Evolutionary conservation across 768 basidiomycete species (phyloP).

Genomic region (Heimioporus sp.): DNA sequence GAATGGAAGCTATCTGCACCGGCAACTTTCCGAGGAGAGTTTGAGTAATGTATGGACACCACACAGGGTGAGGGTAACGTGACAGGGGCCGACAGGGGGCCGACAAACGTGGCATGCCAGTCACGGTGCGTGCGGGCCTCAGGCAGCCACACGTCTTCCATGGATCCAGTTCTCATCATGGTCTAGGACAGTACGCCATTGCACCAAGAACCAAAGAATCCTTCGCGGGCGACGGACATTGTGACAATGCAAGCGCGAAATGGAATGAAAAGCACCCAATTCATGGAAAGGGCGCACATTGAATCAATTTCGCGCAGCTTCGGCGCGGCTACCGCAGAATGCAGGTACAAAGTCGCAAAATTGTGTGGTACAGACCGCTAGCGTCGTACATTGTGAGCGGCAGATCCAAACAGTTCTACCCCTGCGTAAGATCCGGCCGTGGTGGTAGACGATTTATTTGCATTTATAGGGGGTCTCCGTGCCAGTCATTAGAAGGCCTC

Average conservation of each 20-base stretch:
- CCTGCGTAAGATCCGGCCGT: constrained; percentile 23
- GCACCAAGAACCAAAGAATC: background rate
- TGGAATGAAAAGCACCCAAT: background rate
- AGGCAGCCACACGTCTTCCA: background rate
- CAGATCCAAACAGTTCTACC: background rate
- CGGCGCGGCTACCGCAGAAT: constrained; percentile 7
- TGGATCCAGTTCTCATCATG: constrained; percentile 1
- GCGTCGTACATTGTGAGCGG: constrained; percentile 2
- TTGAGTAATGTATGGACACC: constrained; percentile 5
- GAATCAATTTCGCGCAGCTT: background rate
- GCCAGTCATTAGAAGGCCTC: constrained; percentile 3
- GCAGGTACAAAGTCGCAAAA: constrained; percentile 1
- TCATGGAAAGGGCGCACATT: no score
- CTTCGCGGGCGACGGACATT: background rate
- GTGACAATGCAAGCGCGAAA: constrained; percentile 1
- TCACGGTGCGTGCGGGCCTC: background rate
- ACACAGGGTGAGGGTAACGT: constrained; percentile 2
- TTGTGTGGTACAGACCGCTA: background rate
- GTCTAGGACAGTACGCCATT: constrained; percentile 4
- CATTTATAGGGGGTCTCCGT: constrained; percentile 4
- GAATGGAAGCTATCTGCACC: constrained; percentile 1
- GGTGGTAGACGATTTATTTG: constrained; percentile 1
- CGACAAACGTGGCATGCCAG: constrained; percentile 9
- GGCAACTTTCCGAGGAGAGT: background rate
- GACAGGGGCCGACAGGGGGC: constrained; percentile 1